Evolutionary conservation across 2,329 filamentous ascomycete genomes (phyloP), one percentile per base, ranked within the genome.

Genomic region (Microdochium trichocladiopsis): DNA sequence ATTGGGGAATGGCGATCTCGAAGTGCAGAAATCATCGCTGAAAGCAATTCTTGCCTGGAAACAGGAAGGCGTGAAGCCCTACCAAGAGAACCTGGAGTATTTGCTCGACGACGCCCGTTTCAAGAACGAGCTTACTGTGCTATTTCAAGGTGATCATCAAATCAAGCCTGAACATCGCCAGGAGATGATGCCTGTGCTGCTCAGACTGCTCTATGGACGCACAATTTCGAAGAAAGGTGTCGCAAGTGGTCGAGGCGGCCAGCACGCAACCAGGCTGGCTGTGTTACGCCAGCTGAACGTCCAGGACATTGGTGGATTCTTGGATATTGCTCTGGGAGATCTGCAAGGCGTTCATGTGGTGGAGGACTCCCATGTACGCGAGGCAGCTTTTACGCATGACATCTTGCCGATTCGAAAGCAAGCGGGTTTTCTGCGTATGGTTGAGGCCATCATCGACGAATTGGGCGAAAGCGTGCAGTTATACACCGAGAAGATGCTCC

Each of bases 1-100:
- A 22, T 75, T 96, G 58, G 82, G 85, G 45, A 96, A 96, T 64
- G 94, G 94, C 61, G 94, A 99, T 63, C 78, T 85, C 3, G 93
- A 96, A 58, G 82, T 96, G 16, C 94, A 99, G 66, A 93, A 87
- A 58, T 82, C 86, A 47, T 85, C 91, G 0, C 76, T 99, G 33
- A 92, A 91, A 66, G 88, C 87, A 9, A 81, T 99, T 8, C 76
- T 96, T 50, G 83, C 90, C 0, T 99, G 94, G 93, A 97, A 96
- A 66, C 82, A 88, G 53, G 78, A 86, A 2, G 83, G 79, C 9
- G 76, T 99, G 49, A 79, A 79, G 54, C 78, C 84, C 1, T 96
- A 97, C 63, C 83, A 91, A 61, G 91, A 96, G 59, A 90, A 92
- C 59, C 71, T 99, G 23, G 79, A 90, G 56, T 92, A 90, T 60